Evolutionary conservation across 768 basidiomycete genomes (phyloP).

Genomic region (Tricholoma hemisulphureum): DNA sequence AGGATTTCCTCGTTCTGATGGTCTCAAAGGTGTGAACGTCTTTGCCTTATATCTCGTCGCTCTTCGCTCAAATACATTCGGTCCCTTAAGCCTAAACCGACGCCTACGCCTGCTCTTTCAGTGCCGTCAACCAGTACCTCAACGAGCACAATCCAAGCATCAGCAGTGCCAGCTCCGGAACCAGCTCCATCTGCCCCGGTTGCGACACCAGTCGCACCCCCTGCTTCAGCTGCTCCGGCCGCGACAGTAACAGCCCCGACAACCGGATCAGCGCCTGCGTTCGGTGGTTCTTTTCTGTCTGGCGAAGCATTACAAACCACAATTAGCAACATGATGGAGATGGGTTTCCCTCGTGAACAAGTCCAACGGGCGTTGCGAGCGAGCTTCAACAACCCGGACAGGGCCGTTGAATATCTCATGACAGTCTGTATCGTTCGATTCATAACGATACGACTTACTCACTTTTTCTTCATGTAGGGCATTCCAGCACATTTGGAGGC

Average conservation of each 20-base stretch:
- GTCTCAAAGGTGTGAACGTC: constrained; percentile 77
- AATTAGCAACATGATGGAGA: constrained; percentile 82
- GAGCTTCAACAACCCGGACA: constrained; percentile 95
- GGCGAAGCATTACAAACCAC: constrained; percentile 75
- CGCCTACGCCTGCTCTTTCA: constrained; percentile 30
- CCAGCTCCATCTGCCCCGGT: constrained; percentile 24
- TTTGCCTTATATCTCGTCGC: constrained; percentile 11
- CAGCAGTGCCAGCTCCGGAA: constrained; percentile 21
- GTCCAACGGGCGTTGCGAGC: constrained; percentile 85
- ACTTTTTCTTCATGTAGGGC: constrained; percentile 49
- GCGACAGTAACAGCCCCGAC: constrained; percentile 16
- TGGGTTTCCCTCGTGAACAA: constrained; percentile 90
- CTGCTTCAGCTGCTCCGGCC: constrained; percentile 32
- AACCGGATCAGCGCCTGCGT: constrained; percentile 32
- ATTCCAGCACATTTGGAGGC: constrained; percentile 71
- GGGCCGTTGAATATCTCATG: constrained; percentile 98
- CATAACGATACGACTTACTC: constrained; percentile 4
- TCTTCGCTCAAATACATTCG: constrained; percentile 7
- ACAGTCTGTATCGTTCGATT: constrained; percentile 50
- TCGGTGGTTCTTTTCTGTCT: constrained; percentile 68
- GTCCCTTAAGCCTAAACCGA: constrained; percentile 24
- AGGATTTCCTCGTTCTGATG: constrained; percentile 99
- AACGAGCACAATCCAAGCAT: constrained; percentile 19
- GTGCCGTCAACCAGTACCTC: constrained; percentile 34
- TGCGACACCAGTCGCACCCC: constrained; percentile 30